These are phyloP conservation scores for Jaltomata sinuosa DNA, from an alignment of 257 asterid species.

Conservation along the genomic window DNA sequence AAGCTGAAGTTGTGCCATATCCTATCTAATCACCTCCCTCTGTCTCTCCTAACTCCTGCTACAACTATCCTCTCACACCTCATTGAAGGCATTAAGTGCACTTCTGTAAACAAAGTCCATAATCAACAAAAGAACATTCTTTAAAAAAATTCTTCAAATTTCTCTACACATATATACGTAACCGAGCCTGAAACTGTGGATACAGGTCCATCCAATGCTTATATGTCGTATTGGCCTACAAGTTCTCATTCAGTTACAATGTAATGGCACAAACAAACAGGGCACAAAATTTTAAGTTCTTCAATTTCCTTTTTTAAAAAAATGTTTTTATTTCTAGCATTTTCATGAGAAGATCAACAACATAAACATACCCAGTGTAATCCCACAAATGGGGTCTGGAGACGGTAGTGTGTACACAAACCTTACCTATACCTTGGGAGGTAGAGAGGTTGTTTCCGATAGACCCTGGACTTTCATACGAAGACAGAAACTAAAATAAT, in stretches of 20 bases:
- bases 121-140: neutral
- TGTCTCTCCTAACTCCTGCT: too few species aligned
- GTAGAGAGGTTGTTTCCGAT: neutral
- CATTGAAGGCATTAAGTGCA: neutral
- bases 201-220: neutral
- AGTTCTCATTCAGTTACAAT: neutral
- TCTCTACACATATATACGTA: neutral
- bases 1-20: too few species aligned
- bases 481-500: neutral
- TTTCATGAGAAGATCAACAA: neutral
- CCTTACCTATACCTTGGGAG: neutral
- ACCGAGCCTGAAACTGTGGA: neutral
- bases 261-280: neutral
- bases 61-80: too few species aligned
- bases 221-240: neutral
- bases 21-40: too few species aligned
- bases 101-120: neutral
- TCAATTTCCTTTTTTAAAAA: neutral
- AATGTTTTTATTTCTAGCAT: neutral
- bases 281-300: neutral
- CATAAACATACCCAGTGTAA: neutral
- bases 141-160: neutral
- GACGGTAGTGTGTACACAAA: neutral
- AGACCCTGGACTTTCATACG: neutral
- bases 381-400: neutral